These are phyloP conservation scores for Gamsiella multidivaricata DNA, from an alignment of 192 early-diverging fungal genomes.

Conservation along the genomic window DNA sequence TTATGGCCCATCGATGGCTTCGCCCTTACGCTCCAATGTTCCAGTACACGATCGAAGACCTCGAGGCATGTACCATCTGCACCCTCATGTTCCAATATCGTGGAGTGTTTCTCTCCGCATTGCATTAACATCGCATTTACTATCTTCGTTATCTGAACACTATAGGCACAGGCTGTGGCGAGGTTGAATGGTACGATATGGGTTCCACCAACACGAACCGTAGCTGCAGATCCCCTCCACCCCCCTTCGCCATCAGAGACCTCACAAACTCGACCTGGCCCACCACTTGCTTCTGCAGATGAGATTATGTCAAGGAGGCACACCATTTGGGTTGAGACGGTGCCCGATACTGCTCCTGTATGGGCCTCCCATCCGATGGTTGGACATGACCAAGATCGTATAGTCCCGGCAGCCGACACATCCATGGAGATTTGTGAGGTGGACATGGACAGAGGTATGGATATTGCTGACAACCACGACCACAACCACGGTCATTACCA, in stretches of 20 bases:
- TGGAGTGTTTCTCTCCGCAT: too few species aligned
- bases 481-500: background rate
- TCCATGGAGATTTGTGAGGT: conserved; percentile 44
- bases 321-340: conserved; percentile 32
- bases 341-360: conserved; percentile 15
- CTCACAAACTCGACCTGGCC: conserved; percentile 14
- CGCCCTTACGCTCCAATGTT: conserved; percentile 62
- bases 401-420: conserved; percentile 30
- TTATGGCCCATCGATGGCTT: conserved; percentile 81
- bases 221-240: background rate
- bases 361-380: conserved; percentile 1
- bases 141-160: too few species aligned
- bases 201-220: conserved; percentile 29
- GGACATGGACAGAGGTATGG: conserved; percentile 14
- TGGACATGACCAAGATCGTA: conserved; percentile 21
- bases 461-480: background rate
- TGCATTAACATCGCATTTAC: background rate
- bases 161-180: conserved; percentile 46
- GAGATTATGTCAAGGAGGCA: conserved; percentile 27
- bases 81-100: background rate
- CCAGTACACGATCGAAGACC: conserved; percentile 50
- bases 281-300: conserved; percentile 21
- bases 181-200: conserved; percentile 34
- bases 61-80: conserved; percentile 22
- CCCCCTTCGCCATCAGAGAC: background rate